Evolutionary conservation across 192 early-diverging fungal species (phyloP).

Genomic region (Pecoramyces ruminantium): DNA sequence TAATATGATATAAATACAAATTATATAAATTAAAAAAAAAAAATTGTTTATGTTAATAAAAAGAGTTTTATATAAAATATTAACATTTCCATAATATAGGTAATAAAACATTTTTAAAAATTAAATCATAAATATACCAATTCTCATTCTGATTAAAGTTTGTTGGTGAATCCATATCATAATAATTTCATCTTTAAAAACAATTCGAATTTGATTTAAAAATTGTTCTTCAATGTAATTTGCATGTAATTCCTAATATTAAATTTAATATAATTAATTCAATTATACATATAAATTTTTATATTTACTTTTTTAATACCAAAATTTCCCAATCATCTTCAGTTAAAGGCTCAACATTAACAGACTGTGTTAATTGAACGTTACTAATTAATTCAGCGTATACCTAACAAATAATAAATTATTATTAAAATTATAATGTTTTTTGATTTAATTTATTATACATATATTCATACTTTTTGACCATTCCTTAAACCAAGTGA

Average conservation of each 20-base stretch:
- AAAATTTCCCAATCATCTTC: constrained; percentile 73
- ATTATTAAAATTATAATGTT: not conserved
- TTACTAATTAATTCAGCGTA: constrained; percentile 36
- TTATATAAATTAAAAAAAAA: constrained; percentile 1
- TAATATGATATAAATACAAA: not conserved
- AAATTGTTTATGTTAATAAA: too few relatives aligned
- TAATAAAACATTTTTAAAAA: too few relatives aligned
- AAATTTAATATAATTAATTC: too few relatives aligned
- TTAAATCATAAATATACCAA: too few relatives aligned
- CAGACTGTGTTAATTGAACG: constrained; percentile 30
- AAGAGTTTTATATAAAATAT: too few relatives aligned
- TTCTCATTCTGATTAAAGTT: constrained; percentile 39
- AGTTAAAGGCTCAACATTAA: constrained; percentile 46
- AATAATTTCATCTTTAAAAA: constrained; percentile 45
- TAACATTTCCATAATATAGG: too few relatives aligned
- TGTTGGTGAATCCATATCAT: constrained; percentile 57
- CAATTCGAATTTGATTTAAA: constrained; percentile 46
- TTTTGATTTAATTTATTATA: not conserved
- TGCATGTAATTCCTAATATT: constrained; percentile 44
- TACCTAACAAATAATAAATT: constrained; percentile 10
- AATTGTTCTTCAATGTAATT: constrained; percentile 52
- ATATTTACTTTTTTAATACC: constrained; percentile 10
- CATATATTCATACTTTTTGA: constrained; percentile 19
- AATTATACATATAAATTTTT: too few relatives aligned
- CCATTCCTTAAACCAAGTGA: constrained; percentile 45